phyloP scores from a whole-genome alignment of 2,329 filamentous ascomycete species.

The Hypoxylon sp. region DNA sequence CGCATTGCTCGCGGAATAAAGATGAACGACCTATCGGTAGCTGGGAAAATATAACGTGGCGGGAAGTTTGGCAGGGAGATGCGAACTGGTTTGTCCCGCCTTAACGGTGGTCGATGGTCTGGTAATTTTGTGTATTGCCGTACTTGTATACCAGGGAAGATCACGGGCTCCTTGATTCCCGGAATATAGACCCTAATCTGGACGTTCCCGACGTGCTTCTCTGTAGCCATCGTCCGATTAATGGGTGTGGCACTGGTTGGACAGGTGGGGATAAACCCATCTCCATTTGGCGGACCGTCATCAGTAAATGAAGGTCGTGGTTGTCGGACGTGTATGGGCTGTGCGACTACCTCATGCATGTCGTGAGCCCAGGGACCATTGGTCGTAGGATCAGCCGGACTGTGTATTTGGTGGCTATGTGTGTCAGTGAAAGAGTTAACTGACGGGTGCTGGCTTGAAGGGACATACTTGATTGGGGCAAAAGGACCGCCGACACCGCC shows the following conservation, averaged over 20 bases:
- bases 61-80: slow-evolving; percentile 86
- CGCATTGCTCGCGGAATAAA: slow-evolving; percentile 96
- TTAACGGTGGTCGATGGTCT: slow-evolving; percentile 91
- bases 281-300: slow-evolving; percentile 68
- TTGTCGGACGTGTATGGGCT: slow-evolving; percentile 58
- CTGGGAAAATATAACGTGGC: slow-evolving; percentile 91
- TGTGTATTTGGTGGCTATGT: slow-evolving; percentile 57
- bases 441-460: slow-evolving; percentile 18
- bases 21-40: slow-evolving; percentile 91
- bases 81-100: slow-evolving; percentile 95
- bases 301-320: slow-evolving; percentile 60
- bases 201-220: slow-evolving; percentile 85
- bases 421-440: slow-evolving; percentile 39
- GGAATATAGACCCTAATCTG: slow-evolving; percentile 86
- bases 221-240: slow-evolving; percentile 84
- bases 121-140: slow-evolving; percentile 95
- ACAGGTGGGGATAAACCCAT: slow-evolving; percentile 68
- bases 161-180: slow-evolving; percentile 77
- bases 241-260: slow-evolving; percentile 73
- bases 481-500: slow-evolving; percentile 70
- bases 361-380: slow-evolving; percentile 92
- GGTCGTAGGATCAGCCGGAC: slow-evolving; percentile 71
- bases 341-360: slow-evolving; percentile 81
- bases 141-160: slow-evolving; percentile 81
- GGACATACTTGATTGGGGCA: slow-evolving; percentile 73